Base-by-base conservation (phyloP, 78 protist genomes). In the Corallochytrium limacisporum region DNA sequence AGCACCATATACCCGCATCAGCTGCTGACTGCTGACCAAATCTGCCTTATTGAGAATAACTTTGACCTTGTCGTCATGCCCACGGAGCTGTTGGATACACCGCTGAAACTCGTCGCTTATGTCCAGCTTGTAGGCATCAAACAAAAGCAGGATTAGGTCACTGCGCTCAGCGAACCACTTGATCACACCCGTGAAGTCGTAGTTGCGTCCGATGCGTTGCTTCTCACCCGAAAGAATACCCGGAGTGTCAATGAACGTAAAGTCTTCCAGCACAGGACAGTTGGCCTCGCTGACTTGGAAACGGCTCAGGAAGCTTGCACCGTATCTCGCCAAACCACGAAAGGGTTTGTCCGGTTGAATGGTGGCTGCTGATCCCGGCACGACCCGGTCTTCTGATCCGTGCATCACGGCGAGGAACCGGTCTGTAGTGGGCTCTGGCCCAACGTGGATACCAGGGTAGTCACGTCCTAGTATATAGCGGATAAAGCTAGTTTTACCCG, bases 401-500 rank as follows among this genome's bases (percentile, higher is more conserved):
- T 82, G 67, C 89, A 88, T 78, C 32, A 90, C 80, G 3, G 92
- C 90, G 48, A 87, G 66, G 66, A 90, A 90, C 38, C 81, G 65
- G 60, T 89, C 95, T 9, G 95, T 90, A 31, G 95, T 88, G 44
- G 95, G 95, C 62, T 89, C 93, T 12, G 91, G 92, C 1, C 93
- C 89, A 36, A 81, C 65, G 49, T 48, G 62, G 12, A 24, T 15
- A 1, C 81, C 87, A 9, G 78, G 78, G 50, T 53, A 53, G 26
- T 53, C 59, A 15, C 35, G 8, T 8, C 59, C 59, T 10, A 53
- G 43, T 10, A 53, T 8, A 53, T 53, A 31, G 26, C 10, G 59
- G 35, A 53, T 53, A 10, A 53, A 53, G n/a, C n/a, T n/a, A n/a
- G n/a, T n/a, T n/a, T n/a, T n/a, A n/a, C n/a, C n/a, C n/a, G n/a